phyloP scores from a whole-genome alignment of 768 basidiomycete genomes.

The Mycena kentingensis region DNA sequence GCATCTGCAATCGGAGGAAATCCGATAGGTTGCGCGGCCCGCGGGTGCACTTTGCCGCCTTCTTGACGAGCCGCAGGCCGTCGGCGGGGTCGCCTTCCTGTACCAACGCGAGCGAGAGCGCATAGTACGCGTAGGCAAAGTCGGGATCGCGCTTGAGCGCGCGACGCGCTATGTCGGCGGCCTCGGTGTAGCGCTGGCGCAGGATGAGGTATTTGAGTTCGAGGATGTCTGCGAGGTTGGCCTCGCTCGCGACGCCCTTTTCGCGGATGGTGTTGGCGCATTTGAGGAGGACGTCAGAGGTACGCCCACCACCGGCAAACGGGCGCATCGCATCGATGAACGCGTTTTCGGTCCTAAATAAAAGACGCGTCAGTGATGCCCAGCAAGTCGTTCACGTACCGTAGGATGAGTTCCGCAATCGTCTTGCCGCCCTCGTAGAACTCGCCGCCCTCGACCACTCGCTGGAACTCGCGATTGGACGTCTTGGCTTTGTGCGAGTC shows the following conservation, averaged over 20 bases:
- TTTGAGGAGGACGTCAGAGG: slow-evolving; percentile 38
- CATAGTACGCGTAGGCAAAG: slow-evolving; percentile 47
- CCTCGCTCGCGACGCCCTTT: slow-evolving; percentile 29
- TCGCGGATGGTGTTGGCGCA: slow-evolving; percentile 44
- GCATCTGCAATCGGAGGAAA: slow-evolving; percentile 38
- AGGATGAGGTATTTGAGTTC: slow-evolving; percentile 45
- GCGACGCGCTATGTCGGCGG: slow-evolving; percentile 34
- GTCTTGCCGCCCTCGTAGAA: neutral
- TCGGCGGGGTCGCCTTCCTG: slow-evolving; percentile 36
- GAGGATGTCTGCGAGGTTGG: slow-evolving; percentile 46
- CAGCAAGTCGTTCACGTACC: slow-evolving; percentile 24
- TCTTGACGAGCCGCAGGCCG: slow-evolving; percentile 44
- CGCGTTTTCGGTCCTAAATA: slow-evolving; percentile 32
- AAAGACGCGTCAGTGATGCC: slow-evolving; percentile 37
- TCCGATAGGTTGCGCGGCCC: slow-evolving; percentile 29
- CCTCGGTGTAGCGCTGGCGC: slow-evolving; percentile 34
- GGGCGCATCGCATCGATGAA: slow-evolving; percentile 40
- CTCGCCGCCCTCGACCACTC: slow-evolving; percentile 15
- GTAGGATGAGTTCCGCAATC: neutral
- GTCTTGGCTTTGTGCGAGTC: neutral
- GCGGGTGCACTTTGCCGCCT: slow-evolving; percentile 41
- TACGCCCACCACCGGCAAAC: slow-evolving; percentile 32
- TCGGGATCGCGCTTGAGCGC: slow-evolving; percentile 43
- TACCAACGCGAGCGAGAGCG: slow-evolving; percentile 33
- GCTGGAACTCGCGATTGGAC: slow-evolving; percentile 28